Percentiles rank a stretch among this genome's conserved stretches.
Evolutionary conservation across 345 rosid genomes (phyloP).

Genomic region (Cardamine occulta): DNA sequence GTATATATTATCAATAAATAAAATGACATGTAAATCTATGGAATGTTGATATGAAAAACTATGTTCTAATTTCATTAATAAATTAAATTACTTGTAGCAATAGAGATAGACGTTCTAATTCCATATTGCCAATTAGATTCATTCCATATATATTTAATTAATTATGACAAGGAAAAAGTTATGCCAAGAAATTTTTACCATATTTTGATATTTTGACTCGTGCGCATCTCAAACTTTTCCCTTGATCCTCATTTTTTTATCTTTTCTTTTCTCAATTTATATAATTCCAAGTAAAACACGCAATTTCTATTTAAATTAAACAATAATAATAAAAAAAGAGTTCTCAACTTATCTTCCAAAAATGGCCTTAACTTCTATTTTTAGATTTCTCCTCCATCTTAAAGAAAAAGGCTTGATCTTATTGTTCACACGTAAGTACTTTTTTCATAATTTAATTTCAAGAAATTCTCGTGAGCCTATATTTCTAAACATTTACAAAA

Average conservation of each 20-base stretch:
- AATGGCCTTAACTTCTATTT: constrained; percentile 17
- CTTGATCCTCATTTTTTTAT: background rate
- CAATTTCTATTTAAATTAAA: constrained; percentile 4
- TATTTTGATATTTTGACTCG: constrained; percentile 27
- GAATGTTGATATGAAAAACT: background rate
- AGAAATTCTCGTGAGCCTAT: background rate
- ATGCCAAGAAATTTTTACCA: background rate
- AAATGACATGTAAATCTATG: background rate
- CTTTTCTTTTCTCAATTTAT: background rate
- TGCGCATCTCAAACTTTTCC: background rate
- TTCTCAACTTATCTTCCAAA: constrained; percentile 26
- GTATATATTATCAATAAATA: background rate
- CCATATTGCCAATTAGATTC: background rate
- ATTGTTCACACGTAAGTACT: constrained; percentile 30
- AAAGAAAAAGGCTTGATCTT: background rate
- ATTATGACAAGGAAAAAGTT: background rate
- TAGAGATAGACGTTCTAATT: constrained; percentile 8
- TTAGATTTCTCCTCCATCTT: constrained; percentile 16
- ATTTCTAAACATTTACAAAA: background rate
- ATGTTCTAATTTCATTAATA: background rate
- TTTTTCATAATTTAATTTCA: background rate
- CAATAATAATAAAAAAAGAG: background rate
- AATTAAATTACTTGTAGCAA: background rate
- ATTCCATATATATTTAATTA: background rate
- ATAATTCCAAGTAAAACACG: constrained; percentile 28